Evolutionary conservation across 1,139 yeast species (phyloP).

Genomic region (Candida sp.): DNA sequence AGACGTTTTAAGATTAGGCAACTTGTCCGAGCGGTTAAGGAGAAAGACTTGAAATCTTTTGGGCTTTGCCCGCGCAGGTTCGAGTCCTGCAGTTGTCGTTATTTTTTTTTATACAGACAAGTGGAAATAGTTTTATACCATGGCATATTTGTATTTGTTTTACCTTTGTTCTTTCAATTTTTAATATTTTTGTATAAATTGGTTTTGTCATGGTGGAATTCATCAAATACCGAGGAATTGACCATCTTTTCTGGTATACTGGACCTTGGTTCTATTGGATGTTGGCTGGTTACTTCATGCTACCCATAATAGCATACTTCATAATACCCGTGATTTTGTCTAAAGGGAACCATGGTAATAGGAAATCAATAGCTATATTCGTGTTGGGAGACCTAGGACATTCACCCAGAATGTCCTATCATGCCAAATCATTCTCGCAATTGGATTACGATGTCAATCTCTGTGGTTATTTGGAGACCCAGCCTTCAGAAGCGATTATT

Average conservation of each 20-base stretch:
- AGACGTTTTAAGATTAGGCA: conserved; percentile 20
- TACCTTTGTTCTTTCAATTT: neutral
- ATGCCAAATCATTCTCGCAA: conserved; percentile 74
- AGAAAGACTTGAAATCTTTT: conserved; percentile 53
- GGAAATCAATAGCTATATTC: conserved; percentile 63
- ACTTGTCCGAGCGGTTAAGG: conserved; percentile 57
- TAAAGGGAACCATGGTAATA: conserved; percentile 16
- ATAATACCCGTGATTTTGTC: conserved; percentile 27
- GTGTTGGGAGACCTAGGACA: conserved; percentile 95
- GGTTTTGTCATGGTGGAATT: conserved; percentile 10
- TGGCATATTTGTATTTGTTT: no score
- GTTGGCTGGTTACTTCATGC: conserved; percentile 28
- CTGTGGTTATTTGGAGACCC: conserved; percentile 77
- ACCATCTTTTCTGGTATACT: conserved; percentile 22
- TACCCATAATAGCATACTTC: conserved; percentile 35
- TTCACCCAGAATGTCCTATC: conserved; percentile 94
- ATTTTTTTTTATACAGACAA: neutral
- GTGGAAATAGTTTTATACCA: no score
- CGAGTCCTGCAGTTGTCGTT: conserved; percentile 54
- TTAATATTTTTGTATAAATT: neutral
- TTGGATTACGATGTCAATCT: conserved; percentile 73
- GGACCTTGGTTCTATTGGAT: conserved; percentile 41
- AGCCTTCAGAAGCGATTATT: conserved; percentile 46
- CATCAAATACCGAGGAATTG: conserved; percentile 25
- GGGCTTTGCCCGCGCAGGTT: conserved; percentile 58